phyloP scores from a whole-genome alignment of 73 alveolate genomes.

The Tetrahymena thermophila region DNA sequence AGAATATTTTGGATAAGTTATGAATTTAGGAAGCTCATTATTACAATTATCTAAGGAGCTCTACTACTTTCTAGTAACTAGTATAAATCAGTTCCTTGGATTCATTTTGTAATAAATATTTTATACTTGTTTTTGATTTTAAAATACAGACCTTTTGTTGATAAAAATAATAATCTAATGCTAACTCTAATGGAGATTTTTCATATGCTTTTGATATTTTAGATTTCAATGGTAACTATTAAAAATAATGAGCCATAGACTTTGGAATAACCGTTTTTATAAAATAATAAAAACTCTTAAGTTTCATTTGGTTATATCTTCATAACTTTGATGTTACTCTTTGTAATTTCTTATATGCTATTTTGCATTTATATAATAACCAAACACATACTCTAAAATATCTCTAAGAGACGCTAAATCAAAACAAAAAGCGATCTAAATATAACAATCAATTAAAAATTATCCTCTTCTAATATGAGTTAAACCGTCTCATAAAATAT shows the following conservation, averaged over 20 bases:
- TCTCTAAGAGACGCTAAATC: too few relatives aligned
- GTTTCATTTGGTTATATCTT: not conserved
- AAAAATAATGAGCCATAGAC: not conserved
- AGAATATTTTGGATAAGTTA: not conserved
- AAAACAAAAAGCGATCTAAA: not conserved
- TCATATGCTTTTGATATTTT: not conserved
- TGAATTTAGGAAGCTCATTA: not conserved
- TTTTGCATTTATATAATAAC: not conserved
- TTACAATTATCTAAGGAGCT: not conserved
- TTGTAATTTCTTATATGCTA: not conserved
- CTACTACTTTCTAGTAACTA: not conserved
- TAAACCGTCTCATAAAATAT: not conserved
- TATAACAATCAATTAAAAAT: not conserved
- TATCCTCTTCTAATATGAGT: not conserved
- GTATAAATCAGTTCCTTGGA: not conserved
- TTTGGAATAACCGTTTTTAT: not conserved
- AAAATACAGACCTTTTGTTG: not conserved
- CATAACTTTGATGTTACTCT: not conserved
- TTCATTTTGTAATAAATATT: not conserved
- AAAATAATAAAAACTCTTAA: too few relatives aligned
- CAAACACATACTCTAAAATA: not conserved
- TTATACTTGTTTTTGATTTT: not conserved
- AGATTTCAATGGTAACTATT: not conserved
- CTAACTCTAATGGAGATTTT: not conserved
- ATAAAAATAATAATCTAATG: not conserved